phyloP scores from a whole-genome alignment of 148 eudicot genomes.

The Persicaria maculosa region DNA sequence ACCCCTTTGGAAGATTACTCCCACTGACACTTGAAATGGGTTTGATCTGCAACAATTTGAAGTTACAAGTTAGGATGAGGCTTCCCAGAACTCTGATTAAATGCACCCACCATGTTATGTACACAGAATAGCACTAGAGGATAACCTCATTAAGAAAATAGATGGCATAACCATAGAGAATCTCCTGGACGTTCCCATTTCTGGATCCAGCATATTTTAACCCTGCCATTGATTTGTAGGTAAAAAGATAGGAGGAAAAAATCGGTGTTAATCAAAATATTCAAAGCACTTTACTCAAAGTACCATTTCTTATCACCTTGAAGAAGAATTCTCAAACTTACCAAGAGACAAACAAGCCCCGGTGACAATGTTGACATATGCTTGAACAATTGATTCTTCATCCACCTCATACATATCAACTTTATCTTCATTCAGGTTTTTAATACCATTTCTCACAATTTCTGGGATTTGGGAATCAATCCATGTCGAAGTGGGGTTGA shows the following conservation, averaged over 20 bases:
- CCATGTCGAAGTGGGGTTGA: conserved; percentile 78
- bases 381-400: conserved; percentile 75
- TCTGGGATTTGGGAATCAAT: conserved; percentile 84
- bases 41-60: conserved; percentile 60
- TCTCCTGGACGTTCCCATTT: conserved; percentile 71
- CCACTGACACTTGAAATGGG: conserved; percentile 47
- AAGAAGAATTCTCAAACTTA: conserved; percentile 26
- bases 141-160: conserved; percentile 85
- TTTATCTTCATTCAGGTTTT: conserved; percentile 48
- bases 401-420: conserved; percentile 63
- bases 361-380: conserved; percentile 85
- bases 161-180: conserved; percentile 67
- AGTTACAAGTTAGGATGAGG: conserved; percentile 9
- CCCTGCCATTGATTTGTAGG: conserved; percentile 38
- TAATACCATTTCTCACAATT: conserved; percentile 54
- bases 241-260: not conserved
- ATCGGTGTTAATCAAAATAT: not conserved
- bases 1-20: conserved; percentile 51
- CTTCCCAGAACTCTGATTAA: not conserved
- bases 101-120: conserved; percentile 4
- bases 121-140: conserved; percentile 8
- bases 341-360: conserved; percentile 96
- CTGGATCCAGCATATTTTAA: conserved; percentile 91
- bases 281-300: not conserved
- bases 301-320: not conserved